Evolutionary conservation across 208 protist species (phyloP), one percentile per base, ranked within the genome.

Genomic region (Trichomonas vaginalis): DNA sequence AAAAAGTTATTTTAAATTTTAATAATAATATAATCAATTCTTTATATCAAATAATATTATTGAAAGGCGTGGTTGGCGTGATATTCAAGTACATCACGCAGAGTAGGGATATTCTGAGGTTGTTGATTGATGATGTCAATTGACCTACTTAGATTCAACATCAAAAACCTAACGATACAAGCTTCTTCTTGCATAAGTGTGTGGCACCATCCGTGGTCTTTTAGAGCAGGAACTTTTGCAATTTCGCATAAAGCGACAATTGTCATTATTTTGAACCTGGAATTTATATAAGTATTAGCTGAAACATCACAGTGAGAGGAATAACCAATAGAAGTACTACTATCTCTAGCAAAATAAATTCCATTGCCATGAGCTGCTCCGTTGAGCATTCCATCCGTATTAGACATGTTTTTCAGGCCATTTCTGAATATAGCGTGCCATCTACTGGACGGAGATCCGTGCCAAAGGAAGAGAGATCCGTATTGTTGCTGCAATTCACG

Each of bases 401-500:
- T 46, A 3, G n/a, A 46, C 92, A 80, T 46, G 35, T 95, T 95
- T 35, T 95, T 95, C 0, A 95, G 35, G 2, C 92, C 92, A 49
- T 61, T 95, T 32, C 92, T 40, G 8, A 95, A 80, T 79, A 95
- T 95, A 0, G 40, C 47, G 37, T 95, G 92, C 92, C 92, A 95
- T 32, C 51, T 32, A 46, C 82, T 49, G 6, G 27, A 8, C n/a
- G 3, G 0, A 82, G n/a, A 46, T 40, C 92, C 92, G 32, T 95
- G 92, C 46, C 46, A 95, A 8, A 79, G 14, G 35, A 42, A 95
- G 3, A 47, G 8, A 14, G 92, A 95, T 0, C 48, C 48, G 46
- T 56, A 39, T n/a, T 51, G 6, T 27, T 51, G 15, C 27, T 92
- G 42, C 27, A 35, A n/a, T 8, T 35, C 15, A 15, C 8, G 12